phyloP scores from a whole-genome alignment of 1,284 basidiomycete species.

The Leccinum subrobustum region DNA sequence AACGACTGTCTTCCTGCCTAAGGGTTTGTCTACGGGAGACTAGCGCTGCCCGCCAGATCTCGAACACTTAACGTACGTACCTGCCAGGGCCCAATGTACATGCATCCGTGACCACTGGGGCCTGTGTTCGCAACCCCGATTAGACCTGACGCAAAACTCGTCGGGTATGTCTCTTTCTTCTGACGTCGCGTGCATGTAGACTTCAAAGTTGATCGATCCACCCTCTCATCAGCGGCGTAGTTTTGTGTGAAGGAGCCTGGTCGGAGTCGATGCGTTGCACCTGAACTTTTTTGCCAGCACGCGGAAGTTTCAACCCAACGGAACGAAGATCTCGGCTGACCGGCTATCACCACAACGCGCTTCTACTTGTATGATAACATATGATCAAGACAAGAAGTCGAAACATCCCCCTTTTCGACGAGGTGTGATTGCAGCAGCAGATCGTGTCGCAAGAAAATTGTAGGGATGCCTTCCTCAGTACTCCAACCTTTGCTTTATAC shows the following conservation, averaged over 20 bases:
- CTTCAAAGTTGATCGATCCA: background rate
- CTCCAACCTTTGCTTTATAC: too few species aligned
- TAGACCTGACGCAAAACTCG: background rate
- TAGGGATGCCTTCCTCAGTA: background rate
- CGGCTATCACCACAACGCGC: too few species aligned
- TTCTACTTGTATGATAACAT: too few species aligned
- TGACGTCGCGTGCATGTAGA: background rate
- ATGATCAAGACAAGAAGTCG: too few species aligned
- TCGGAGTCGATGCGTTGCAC: background rate
- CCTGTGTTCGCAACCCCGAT: background rate
- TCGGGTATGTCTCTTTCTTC: background rate
- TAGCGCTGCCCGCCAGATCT: background rate
- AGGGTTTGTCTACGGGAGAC: too few species aligned
- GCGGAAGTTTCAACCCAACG: too few species aligned
- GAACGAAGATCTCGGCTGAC: too few species aligned
- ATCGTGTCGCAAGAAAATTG: too few species aligned
- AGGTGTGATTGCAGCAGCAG: too few species aligned
- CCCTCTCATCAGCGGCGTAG: background rate
- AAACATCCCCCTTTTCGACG: too few species aligned
- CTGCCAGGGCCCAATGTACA: background rate
- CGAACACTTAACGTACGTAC: background rate
- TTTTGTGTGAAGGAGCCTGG: background rate
- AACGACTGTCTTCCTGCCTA: too few species aligned
- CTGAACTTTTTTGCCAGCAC: too few species aligned
- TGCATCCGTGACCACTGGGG: background rate